Percentiles rank a stretch among this genome's conserved stretches.
Evolutionary conservation across 1,284 basidiomycete species (phyloP).

Genomic region (Ganoderma lucidum): DNA sequence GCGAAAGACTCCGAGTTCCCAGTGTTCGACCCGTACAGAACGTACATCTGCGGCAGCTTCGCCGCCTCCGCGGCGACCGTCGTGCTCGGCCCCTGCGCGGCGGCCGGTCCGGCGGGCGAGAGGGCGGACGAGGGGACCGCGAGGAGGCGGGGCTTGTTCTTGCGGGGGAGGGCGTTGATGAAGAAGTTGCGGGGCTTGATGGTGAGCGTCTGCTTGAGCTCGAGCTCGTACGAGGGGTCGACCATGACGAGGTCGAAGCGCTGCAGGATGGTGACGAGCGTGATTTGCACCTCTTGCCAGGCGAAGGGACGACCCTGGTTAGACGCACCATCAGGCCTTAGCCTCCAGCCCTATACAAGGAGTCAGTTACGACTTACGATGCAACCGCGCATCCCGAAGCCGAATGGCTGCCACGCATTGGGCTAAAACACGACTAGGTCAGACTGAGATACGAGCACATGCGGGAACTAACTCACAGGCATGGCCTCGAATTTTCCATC

Average conservation of each 20-base stretch:
- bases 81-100: background rate
- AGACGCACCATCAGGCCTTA: background rate
- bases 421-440: slow-evolving; percentile 32
- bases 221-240: slow-evolving; percentile 52
- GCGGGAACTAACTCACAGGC: slow-evolving; percentile 38
- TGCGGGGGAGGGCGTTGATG: slow-evolving; percentile 50
- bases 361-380: slow-evolving; percentile 38
- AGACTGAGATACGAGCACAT: background rate
- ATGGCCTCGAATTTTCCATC: slow-evolving; percentile 53
- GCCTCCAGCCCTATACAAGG: background rate
- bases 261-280: slow-evolving; percentile 51
- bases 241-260: slow-evolving; percentile 54
- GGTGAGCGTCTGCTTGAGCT: slow-evolving; percentile 55
- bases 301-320: slow-evolving; percentile 51
- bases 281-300: slow-evolving; percentile 56
- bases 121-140: slow-evolving; percentile 17
- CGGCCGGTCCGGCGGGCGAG: background rate
- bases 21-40: slow-evolving; percentile 58
- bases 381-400: slow-evolving; percentile 50
- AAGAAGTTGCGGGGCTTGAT: slow-evolving; percentile 56
- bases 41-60: slow-evolving; percentile 43
- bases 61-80: background rate
- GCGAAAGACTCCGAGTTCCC: slow-evolving; percentile 60
- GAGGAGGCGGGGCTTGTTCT: slow-evolving; percentile 27
- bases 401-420: slow-evolving; percentile 56